phyloP scores from a whole-genome alignment of 768 basidiomycete species.

The Leucocoprinus leucothites region DNA sequence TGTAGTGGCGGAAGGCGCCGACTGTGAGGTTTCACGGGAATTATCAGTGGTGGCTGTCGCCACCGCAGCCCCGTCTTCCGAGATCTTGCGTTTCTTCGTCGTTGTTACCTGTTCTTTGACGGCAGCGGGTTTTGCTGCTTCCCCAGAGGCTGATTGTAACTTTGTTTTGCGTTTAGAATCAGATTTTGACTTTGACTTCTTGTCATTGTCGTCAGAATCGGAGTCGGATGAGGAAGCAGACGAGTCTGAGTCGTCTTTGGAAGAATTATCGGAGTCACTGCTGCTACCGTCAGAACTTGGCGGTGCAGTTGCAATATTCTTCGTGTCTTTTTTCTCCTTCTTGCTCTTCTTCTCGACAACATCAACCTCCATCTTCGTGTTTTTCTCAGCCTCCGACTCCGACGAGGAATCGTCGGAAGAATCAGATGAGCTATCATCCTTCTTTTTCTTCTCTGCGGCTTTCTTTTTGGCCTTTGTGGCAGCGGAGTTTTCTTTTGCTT shows the following conservation, averaged over 20 bases:
- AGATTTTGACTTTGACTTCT: not conserved
- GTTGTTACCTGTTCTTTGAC: slow-evolving; percentile 26
- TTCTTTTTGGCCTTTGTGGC: not conserved
- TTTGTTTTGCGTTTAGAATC: not conserved
- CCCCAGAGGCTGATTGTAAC: not conserved
- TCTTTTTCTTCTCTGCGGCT: not conserved
- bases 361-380: not conserved
- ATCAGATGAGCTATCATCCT: slow-evolving; percentile 16
- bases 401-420: slow-evolving; percentile 24
- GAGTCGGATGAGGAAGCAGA: slow-evolving; percentile 22
- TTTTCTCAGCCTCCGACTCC: slow-evolving; percentile 11
- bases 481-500: not conserved
- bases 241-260: slow-evolving; percentile 17
- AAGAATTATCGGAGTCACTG: slow-evolving; percentile 2
- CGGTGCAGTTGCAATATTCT: slow-evolving; percentile 5
- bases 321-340: slow-evolving; percentile 15
- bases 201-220: slow-evolving; percentile 19
- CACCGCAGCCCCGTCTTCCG: slow-evolving; percentile 47
- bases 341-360: not conserved
- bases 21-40: slow-evolving; percentile 9
- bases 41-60: slow-evolving; percentile 36
- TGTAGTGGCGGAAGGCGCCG: not conserved
- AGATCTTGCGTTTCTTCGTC: slow-evolving; percentile 60
- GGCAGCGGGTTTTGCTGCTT: not conserved
- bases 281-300: slow-evolving; percentile 3